Base-by-base conservation (phyloP, 441 rosid genomes). In the Gossypium davidsonii region DNA sequence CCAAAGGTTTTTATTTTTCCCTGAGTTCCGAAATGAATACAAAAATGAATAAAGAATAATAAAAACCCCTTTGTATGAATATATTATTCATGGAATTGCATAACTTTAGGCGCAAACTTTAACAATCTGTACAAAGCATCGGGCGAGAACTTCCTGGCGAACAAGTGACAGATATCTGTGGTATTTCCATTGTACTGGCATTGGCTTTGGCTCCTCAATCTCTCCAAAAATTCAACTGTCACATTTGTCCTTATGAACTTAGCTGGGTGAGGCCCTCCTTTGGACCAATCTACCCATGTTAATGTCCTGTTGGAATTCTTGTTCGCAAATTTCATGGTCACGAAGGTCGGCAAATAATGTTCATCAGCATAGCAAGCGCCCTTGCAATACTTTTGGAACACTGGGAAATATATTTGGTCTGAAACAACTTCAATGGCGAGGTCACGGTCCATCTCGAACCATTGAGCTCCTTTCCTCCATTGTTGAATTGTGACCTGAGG, bases 381-480 rank as follows among this genome's bases (percentile, higher is more conserved):
- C 11, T 56, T 80, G 83, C 99, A 94, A 53, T 76, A 20, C 28
- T 81, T 78, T n/a, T 82, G 77, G 76, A 94, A 92, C 21, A 80
- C 34, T 3, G 88, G 86, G 70, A 88, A 83, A 39, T 88, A 92
- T 12, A 12, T 78, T 25, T 9, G 67, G 67, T 92, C 98, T 0
- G 97, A 88, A 25, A 94, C 86, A 3, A 92, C 79, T 39, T 85
- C 85, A 0, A 85, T 0, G 44, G 97, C 97, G 0, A 91, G 83
- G 23, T 76, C 74, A 21, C 98, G 87, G 79, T 89, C 88, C 65
- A 94, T 55, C 76, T 87, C 94, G 67, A 94, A 89, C 98, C 98
- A 94, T 20, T 94, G 98, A 0, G 97, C 83, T 3, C 98, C 98
- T 83, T 94, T 94, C 20, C 98, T 73, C 98, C 98, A 94, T 59